Conservation (phyloP, 805 yeast species). For the Schizosaccharomyces japonicus region DNA sequence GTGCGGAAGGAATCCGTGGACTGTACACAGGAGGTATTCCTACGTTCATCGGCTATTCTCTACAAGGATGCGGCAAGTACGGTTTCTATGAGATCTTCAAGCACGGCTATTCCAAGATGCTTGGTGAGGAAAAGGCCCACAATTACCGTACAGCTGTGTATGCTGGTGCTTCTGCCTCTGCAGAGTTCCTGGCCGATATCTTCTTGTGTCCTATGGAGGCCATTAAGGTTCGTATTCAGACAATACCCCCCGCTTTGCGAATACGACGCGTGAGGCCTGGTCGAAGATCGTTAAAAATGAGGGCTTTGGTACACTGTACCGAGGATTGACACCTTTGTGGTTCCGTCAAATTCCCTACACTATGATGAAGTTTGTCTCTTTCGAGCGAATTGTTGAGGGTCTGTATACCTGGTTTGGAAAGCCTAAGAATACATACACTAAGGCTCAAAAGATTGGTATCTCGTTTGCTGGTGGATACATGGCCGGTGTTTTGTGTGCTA, state of each 20-base stretch:
- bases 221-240: constrained; percentile 30
- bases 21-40: constrained; percentile 73
- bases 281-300: constrained; percentile 76
- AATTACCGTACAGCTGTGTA: constrained; percentile 40
- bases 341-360: constrained; percentile 89
- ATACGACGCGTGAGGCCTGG: constrained; percentile 65
- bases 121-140: constrained; percentile 41
- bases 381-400: constrained; percentile 53
- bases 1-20: constrained; percentile 35
- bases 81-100: constrained; percentile 32
- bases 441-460: constrained; percentile 55
- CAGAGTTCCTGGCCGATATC: constrained; percentile 64
- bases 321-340: constrained; percentile 87
- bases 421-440: constrained; percentile 35
- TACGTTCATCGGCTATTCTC: constrained; percentile 53
- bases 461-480: constrained; percentile 67
- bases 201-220: constrained; percentile 68
- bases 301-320: constrained; percentile 75
- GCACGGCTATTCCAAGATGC: constrained; percentile 25
- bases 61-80: constrained; percentile 54
- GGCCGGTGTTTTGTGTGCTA: constrained; percentile 74
- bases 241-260: constrained; percentile 21
- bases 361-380: constrained; percentile 67
- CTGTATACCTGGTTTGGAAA: constrained; percentile 43
- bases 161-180: constrained; percentile 55